Conservation (phyloP, 306 rosid genomes). For the Rubus idaeus region DNA sequence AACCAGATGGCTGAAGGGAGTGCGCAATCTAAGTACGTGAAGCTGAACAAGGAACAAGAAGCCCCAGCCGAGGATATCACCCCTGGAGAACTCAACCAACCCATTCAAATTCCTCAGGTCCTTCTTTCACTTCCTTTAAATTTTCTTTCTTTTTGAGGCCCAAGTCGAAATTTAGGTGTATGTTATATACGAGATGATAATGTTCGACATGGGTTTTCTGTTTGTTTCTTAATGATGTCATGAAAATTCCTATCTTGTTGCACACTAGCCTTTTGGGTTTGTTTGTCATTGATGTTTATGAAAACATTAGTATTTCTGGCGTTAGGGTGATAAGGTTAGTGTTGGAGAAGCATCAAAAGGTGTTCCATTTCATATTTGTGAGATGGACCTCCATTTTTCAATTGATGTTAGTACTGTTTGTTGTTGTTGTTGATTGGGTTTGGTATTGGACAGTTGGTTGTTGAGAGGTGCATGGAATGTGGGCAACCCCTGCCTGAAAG, state of each 20-base stretch:
- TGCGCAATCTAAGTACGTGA: constrained; percentile 52
- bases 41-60: constrained; percentile 51
- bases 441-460: constrained; percentile 42
- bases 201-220: not conserved
- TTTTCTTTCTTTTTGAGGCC: not conserved
- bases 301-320: not conserved
- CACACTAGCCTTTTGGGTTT: not conserved
- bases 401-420: not conserved
- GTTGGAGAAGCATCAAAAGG: not conserved
- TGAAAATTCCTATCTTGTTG: not conserved
- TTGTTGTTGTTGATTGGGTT: constrained; percentile 1
- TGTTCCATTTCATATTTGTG: not conserved
- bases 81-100: constrained; percentile 74
- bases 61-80: constrained; percentile 50
- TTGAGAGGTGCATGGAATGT: constrained; percentile 58
- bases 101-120: constrained; percentile 65
- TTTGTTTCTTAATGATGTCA: not conserved
- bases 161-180: not conserved
- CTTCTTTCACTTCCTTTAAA: not conserved
- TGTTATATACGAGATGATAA: not conserved
- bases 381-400: not conserved
- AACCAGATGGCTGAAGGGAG: constrained; percentile 46
- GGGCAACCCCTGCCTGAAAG: constrained; percentile 72
- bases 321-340: not conserved
- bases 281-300: not conserved